Evolutionary conservation across 1,284 basidiomycete genomes (phyloP).

Genomic region (Sanghuangporus sanghuang): DNA sequence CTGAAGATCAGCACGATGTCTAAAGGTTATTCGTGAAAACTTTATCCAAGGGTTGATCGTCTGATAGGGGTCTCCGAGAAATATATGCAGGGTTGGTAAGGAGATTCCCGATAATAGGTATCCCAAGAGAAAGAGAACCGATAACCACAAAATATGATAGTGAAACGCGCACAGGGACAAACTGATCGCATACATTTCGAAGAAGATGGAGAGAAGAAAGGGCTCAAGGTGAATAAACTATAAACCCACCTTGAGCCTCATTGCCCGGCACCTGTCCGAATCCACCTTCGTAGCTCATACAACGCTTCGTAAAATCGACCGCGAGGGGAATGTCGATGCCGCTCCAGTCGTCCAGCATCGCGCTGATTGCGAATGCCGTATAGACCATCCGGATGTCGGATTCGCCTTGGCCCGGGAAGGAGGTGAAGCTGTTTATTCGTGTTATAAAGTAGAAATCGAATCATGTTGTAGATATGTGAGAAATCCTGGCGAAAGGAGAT

Average conservation of each 20-base stretch:
- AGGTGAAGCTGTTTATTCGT: constrained; percentile 58
- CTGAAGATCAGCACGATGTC: background rate
- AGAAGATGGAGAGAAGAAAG: background rate
- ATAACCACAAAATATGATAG: background rate
- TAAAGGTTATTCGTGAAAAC: constrained; percentile 1
- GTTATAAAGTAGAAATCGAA: background rate
- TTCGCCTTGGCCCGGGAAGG: constrained; percentile 60
- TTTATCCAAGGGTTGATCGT: background rate
- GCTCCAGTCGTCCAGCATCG: constrained; percentile 74
- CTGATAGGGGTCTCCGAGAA: background rate
- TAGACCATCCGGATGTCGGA: constrained; percentile 82
- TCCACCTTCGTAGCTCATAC: constrained; percentile 90
- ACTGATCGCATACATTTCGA: too few relatives aligned
- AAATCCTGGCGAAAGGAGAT: background rate
- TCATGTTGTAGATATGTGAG: background rate
- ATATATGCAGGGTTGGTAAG: background rate
- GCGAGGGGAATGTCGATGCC: constrained; percentile 62
- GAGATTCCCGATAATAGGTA: background rate
- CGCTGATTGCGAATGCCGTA: constrained; percentile 81
- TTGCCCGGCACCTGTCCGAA: constrained; percentile 79
- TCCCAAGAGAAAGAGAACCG: background rate
- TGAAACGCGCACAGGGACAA: background rate
- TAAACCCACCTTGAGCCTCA: constrained; percentile 73
- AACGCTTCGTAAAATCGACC: constrained; percentile 57
- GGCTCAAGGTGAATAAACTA: background rate